Evolutionary conservation across 371 early-diverging fungal genomes (phyloP), one percentile per base, ranked within the genome.

Genomic region (Choanephora cucurbitarum): DNA sequence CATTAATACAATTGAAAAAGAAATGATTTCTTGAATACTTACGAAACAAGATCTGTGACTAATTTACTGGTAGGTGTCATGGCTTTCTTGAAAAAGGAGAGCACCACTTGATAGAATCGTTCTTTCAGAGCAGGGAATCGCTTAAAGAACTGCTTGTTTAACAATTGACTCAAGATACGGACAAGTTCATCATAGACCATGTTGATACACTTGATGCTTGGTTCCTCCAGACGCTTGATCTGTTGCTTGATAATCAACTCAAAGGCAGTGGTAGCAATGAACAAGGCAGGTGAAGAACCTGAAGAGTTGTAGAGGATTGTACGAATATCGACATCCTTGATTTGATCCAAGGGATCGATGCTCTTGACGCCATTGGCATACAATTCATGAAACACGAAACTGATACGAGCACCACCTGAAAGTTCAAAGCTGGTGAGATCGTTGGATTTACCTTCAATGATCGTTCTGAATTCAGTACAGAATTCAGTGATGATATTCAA

Each of bases 241-340:
- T 98, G 98, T 71, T 96, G 88, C 77, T 96, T 97, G 58, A 98
- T 92, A 33, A 98, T 90, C 19, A 95, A 90, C 72, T 99, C 98
- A 70, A 99, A 99, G 4, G 99, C 99, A 34, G 91, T 91, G 3
- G 99, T 96, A 4, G 92, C 95, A 21, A 99, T 97, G 79, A 99
- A 97, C 21, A 99, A 82, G 21, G 96, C 89, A 5, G 98, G 97
- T 11, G 95, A 89, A 6, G 97, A 94, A 41, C 98, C 98, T 40
- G 96, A 92, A 24, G 98, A 96, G 77, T 99, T 99, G 81, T 98
- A 98, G 39, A 99, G 76, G 47, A 98, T 92, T 6, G 95, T 97
- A 57, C 99, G 90, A 69, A 99, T 99, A 72, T 99, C 97, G 1
- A 89, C 86, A 73, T 99, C 99, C 66, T 98, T 96, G 66, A 96